Percentiles rank a stretch among this genome's conserved stretches.
Conservation (phyloP, 345 rosid species). For the Microthlaspi erraticum region DNA sequence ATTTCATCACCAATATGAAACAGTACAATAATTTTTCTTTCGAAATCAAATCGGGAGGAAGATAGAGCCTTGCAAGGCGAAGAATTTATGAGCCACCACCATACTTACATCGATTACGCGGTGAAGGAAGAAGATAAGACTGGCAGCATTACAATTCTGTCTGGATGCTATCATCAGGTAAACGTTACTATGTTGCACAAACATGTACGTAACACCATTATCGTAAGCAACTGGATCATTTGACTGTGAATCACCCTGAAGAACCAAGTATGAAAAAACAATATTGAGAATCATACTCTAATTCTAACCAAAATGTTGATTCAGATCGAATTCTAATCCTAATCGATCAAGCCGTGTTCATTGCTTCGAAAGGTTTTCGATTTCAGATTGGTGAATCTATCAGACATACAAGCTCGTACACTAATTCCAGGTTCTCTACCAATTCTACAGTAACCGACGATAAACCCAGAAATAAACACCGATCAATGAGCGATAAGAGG, state of each 20-base stretch:
- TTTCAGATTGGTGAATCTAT: neutral
- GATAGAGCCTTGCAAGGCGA: neutral
- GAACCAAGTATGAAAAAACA: neutral
- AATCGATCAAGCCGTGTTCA: neutral
- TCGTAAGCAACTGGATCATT: constrained; percentile 82
- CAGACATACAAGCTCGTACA: neutral
- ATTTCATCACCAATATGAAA: neutral
- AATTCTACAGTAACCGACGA: constrained; percentile 24
- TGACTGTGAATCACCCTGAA: constrained; percentile 70
- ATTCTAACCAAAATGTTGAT: neutral
- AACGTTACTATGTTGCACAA: constrained; percentile 69
- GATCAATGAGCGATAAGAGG: neutral
- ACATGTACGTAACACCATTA: constrained; percentile 72
- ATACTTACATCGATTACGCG: constrained; percentile 65
- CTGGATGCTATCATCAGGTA: constrained; percentile 71
- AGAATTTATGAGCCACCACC: neutral
- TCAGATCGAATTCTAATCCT: neutral
- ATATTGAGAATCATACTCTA: neutral
- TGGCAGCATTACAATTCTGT: constrained; percentile 80
- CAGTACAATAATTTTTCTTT: neutral
- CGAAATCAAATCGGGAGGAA: neutral
- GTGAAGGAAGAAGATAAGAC: constrained; percentile 66
- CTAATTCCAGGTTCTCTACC: constrained; percentile 1
- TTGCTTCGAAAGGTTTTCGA: neutral
- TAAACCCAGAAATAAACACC: neutral